A percentile compares a stretch with the other conserved stretches of the same genome.
Evolutionary conservation across 805 yeast species (phyloP).

Genomic region (Candida incommunis): DNA sequence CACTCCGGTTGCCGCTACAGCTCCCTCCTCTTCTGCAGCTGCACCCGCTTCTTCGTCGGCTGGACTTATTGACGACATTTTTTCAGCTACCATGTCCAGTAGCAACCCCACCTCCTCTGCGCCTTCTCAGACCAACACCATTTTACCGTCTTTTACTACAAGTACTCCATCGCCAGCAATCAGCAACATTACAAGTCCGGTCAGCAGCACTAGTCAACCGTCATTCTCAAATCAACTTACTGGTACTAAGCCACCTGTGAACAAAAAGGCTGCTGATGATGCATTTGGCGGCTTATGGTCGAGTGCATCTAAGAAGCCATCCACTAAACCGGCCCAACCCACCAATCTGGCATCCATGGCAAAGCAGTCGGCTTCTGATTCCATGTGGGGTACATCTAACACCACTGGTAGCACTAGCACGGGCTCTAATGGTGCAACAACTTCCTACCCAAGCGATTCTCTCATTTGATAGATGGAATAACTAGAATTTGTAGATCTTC

Average conservation of each 20-base stretch:
- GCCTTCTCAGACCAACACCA: not conserved
- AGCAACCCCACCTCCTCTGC: not conserved
- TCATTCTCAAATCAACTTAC: not conserved
- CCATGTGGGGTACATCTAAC: not conserved
- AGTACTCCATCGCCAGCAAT: not conserved
- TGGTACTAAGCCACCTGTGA: not conserved
- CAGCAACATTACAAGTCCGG: not conserved
- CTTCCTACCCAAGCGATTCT: not conserved
- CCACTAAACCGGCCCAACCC: not conserved
- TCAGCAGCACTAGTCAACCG: not conserved
- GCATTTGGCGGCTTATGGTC: constrained; percentile 1
- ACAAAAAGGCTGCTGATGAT: constrained; percentile 1
- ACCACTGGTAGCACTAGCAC: not conserved
- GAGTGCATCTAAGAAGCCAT: not conserved
- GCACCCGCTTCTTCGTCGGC: constrained; percentile 4
- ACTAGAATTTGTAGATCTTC: too few species aligned
- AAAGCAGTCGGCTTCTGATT: not conserved
- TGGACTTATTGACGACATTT: not conserved
- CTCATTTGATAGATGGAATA: too few species aligned
- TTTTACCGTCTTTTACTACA: not conserved
- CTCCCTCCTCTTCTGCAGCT: constrained; percentile 6
- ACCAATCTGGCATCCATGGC: not conserved
- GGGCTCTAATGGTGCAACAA: not conserved
- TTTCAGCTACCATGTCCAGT: not conserved
- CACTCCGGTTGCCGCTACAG: constrained; percentile 9